Conservation (phyloP, 441 rosid species). For the Pelargonium myrrhifolium region DNA sequence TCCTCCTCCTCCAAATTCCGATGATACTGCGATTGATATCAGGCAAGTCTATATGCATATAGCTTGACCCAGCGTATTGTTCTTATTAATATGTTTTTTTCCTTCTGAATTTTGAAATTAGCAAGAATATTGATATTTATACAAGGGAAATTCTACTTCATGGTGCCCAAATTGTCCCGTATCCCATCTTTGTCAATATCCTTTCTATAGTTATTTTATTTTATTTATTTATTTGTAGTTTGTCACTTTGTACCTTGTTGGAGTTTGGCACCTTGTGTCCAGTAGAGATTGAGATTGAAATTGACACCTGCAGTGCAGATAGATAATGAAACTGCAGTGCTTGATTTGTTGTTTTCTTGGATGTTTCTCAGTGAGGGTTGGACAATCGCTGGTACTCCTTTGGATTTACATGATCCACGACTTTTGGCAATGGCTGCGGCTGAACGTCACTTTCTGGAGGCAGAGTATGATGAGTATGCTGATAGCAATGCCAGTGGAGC, state of each 20-base stretch:
- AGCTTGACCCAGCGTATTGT: slow-evolving; percentile 5
- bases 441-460: slow-evolving; percentile 63
- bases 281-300: background rate
- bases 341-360: slow-evolving; percentile 11
- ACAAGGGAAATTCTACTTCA: background rate
- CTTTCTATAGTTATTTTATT: background rate
- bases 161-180: background rate
- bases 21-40: slow-evolving; percentile 47
- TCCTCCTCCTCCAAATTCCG: slow-evolving; percentile 39
- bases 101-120: background rate
- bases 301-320: background rate
- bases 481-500: slow-evolving; percentile 65
- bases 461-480: slow-evolving; percentile 63
- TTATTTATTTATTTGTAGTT: no score
- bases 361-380: slow-evolving; percentile 40
- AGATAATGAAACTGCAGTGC: slow-evolving; percentile 4
- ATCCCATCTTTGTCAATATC: background rate
- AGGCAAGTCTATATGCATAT: slow-evolving; percentile 35
- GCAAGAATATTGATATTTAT: background rate
- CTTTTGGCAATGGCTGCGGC: slow-evolving; percentile 69
- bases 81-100: background rate
- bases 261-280: background rate
- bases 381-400: slow-evolving; percentile 49
- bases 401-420: slow-evolving; percentile 61
- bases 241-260: background rate